Base-by-base conservation (phyloP, 441 rosid species). In the Gossypium schwendimanii region DNA sequence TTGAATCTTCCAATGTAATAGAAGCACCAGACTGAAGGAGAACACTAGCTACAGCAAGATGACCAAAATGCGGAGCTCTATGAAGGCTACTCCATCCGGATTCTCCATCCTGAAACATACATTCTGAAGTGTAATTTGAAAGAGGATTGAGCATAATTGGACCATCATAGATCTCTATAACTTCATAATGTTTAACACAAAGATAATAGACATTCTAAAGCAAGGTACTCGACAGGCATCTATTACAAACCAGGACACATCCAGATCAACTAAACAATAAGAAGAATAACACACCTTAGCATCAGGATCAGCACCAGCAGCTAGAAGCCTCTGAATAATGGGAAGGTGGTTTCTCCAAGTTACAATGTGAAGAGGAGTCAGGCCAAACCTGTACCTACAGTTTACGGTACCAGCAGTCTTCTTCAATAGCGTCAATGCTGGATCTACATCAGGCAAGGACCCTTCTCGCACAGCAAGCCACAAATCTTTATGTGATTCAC, bases 41-140 rank as follows among this genome's bases (percentile, higher is more conserved):
- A 62, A 86, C 73, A 78, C 93, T 87, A 74, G 97, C 99, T 55
- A 91, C 99, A 17, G 98, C 94, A 74, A 95, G 97, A 88, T 95
- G 98, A 73, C 98, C 98, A 84, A 95, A 95, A 80, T 95, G 97
- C 75, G 90, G 83, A 77, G 99, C 98, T 83, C 99, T 82, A 75
- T 93, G 99, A 75, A 95, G 97, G 80, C 98, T 87, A 81, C 93
- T 93, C 97, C 98, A 95, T 55, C 98, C 99, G 53, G 99, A 95
- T 84, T 95, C 99, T 80, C 98, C 99, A 87, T 93, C 99, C 99
- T 93, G 85, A 80, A 81, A 81, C 49, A 26, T 39, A 44, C 24
- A 64, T 70, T 31, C 20, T 59, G 53, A 61, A 65, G 11, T 41
- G 74, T 44, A 70, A 70, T 62, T 39, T 45, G 52, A 15, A 66